Conservation (phyloP, 441 rosid genomes). For the Croton setiger region DNA sequence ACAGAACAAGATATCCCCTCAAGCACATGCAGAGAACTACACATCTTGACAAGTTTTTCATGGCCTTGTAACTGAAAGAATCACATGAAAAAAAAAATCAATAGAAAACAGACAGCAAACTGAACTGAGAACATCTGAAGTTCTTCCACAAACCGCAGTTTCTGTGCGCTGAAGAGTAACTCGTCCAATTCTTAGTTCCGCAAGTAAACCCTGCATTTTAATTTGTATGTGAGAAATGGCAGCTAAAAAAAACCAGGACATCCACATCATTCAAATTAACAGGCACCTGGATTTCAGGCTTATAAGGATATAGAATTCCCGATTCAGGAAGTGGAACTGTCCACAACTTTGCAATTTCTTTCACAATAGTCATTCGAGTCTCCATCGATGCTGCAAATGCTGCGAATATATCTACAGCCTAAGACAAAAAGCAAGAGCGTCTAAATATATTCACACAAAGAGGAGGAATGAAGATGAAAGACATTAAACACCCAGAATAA, state of each 20-base stretch:
- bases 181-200: conserved; percentile 70
- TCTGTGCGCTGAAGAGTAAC: conserved; percentile 54
- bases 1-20: conserved; percentile 89
- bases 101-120: conserved; percentile 16
- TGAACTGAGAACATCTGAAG: conserved; percentile 21
- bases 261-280: conserved; percentile 22
- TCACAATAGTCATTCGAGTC: conserved; percentile 48
- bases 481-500: conserved; percentile 1
- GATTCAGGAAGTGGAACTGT: conserved; percentile 44
- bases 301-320: conserved; percentile 42
- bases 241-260: conserved; percentile 12
- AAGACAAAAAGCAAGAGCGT: conserved; percentile 23
- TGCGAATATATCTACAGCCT: conserved; percentile 89
- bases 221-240: conserved; percentile 24
- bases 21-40: conserved; percentile 67
- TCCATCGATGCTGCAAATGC: conserved; percentile 56
- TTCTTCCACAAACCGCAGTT: conserved; percentile 44
- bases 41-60: conserved; percentile 70
- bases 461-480: conserved; percentile 11
- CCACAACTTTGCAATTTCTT: conserved; percentile 70
- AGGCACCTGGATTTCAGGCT: conserved; percentile 81
- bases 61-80: conserved; percentile 51
- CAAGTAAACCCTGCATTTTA: conserved; percentile 52
- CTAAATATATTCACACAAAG: background rate
- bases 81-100: conserved; percentile 21